These are phyloP conservation scores for Actinomortierella wolfii DNA, from an alignment of 371 early-diverging fungal species.

Conservation along the genomic window DNA sequence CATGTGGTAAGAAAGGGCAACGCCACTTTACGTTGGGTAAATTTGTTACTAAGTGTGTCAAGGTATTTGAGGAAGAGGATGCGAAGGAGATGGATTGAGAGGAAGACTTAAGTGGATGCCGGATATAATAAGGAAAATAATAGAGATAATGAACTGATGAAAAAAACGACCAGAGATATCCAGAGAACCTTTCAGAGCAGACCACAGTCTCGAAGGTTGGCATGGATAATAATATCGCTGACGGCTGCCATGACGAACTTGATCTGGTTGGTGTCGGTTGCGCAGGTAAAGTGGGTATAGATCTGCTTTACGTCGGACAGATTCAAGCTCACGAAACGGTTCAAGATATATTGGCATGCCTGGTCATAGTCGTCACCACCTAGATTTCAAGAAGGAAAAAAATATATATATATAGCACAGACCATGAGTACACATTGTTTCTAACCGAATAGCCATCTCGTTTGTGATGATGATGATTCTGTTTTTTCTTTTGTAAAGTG, in stretches of 20 bases:
- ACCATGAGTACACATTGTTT: too few species aligned
- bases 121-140: slow-evolving; percentile 7
- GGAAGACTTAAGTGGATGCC: too few species aligned
- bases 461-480: slow-evolving; percentile 1
- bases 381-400: slow-evolving; percentile 7
- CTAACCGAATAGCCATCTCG: neutral
- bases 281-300: slow-evolving; percentile 95
- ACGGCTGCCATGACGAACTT: slow-evolving; percentile 95
- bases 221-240: slow-evolving; percentile 94
- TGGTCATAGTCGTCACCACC: slow-evolving; percentile 79
- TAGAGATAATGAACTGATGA: slow-evolving; percentile 5
- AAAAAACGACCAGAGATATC: slow-evolving; percentile 3
- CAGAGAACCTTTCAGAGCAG: slow-evolving; percentile 81
- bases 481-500: neutral
- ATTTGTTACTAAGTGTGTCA: too few species aligned
- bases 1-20: too few species aligned
- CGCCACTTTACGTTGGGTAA: too few species aligned
- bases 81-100: too few species aligned
- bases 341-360: slow-evolving; percentile 84
- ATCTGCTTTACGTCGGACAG: slow-evolving; percentile 84
- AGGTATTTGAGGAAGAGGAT: too few species aligned
- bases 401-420: too few species aligned
- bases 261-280: slow-evolving; percentile 97
- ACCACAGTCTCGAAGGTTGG: slow-evolving; percentile 86
- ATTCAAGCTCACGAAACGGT: slow-evolving; percentile 83